phyloP scores from a whole-genome alignment of 23 red algal species.

The Gracilaria vermiculophylla region DNA sequence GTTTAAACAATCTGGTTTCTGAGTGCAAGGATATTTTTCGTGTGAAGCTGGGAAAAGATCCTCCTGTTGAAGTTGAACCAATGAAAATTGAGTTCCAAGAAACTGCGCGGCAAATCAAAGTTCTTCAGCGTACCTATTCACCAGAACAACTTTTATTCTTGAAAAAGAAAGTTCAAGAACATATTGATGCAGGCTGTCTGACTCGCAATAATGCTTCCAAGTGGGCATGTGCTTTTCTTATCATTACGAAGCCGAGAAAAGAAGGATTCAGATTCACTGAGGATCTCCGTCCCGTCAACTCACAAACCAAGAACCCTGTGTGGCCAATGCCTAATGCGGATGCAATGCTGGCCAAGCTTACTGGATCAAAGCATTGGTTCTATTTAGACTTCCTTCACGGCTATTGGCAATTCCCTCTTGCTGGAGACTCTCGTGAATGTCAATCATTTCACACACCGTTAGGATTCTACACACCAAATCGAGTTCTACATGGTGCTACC shows the following conservation, averaged over 20 bases:
- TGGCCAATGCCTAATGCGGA: conserved; percentile 40
- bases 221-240: conserved; percentile 12
- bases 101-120: neutral
- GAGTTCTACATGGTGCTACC: conserved; percentile 4
- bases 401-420: conserved; percentile 55
- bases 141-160: conserved; percentile 23
- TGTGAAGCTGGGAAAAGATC: neutral
- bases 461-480: conserved; percentile 24
- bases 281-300: neutral
- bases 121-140: conserved; percentile 26
- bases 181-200: neutral
- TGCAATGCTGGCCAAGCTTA: conserved; percentile 5
- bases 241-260: conserved; percentile 13
- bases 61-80: neutral
- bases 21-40: conserved; percentile 33
- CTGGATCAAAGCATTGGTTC: conserved; percentile 3
- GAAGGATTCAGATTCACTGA: neutral
- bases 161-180: conserved; percentile 20
- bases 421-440: conserved; percentile 11
- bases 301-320: neutral
- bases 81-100: neutral
- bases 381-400: conserved; percentile 48
- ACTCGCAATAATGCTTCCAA: conserved; percentile 13
- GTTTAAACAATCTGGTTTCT: neutral
- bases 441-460: conserved; percentile 40